Evolutionary conservation across 495 filamentous ascomycete species (phyloP).

Genomic region (Thermothielavioides terrestris): DNA sequence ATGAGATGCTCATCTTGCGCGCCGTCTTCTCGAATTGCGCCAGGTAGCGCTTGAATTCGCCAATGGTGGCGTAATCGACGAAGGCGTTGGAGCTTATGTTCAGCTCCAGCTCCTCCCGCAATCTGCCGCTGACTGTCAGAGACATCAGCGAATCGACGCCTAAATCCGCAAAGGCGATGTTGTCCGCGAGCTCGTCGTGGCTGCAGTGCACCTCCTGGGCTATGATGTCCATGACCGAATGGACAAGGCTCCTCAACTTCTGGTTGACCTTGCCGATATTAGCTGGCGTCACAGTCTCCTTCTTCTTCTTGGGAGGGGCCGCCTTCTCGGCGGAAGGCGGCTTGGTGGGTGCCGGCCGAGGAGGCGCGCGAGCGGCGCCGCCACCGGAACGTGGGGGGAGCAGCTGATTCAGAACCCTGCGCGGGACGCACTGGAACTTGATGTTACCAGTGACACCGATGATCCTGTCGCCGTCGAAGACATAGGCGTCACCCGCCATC

Average conservation of each 20-base stretch:
- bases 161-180: slow-evolving; percentile 46
- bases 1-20: slow-evolving; percentile 21
- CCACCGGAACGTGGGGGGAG: slow-evolving; percentile 44
- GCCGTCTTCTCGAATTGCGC: slow-evolving; percentile 37
- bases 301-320: slow-evolving; percentile 31
- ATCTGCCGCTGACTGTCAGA: slow-evolving; percentile 43
- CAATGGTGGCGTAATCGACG: slow-evolving; percentile 46
- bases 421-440: slow-evolving; percentile 59
- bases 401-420: slow-evolving; percentile 56
- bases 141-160: slow-evolving; percentile 56
- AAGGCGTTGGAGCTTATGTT: slow-evolving; percentile 47
- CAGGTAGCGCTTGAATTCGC: slow-evolving; percentile 52
- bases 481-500: slow-evolving; percentile 52
- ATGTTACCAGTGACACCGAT: slow-evolving; percentile 45
- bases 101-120: slow-evolving; percentile 50
- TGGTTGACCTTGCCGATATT: slow-evolving; percentile 37
- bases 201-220: slow-evolving; percentile 59
- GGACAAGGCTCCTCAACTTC: slow-evolving; percentile 31
- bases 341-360: slow-evolving; percentile 28
- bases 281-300: slow-evolving; percentile 33
- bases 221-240: slow-evolving; percentile 52
- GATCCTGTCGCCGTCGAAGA: slow-evolving; percentile 56
- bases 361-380: slow-evolving; percentile 23
- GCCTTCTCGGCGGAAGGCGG: slow-evolving; percentile 33
- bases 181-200: slow-evolving; percentile 50